phyloP scores from a whole-genome alignment of 768 basidiomycete species.

The Lactarius trivialis region DNA sequence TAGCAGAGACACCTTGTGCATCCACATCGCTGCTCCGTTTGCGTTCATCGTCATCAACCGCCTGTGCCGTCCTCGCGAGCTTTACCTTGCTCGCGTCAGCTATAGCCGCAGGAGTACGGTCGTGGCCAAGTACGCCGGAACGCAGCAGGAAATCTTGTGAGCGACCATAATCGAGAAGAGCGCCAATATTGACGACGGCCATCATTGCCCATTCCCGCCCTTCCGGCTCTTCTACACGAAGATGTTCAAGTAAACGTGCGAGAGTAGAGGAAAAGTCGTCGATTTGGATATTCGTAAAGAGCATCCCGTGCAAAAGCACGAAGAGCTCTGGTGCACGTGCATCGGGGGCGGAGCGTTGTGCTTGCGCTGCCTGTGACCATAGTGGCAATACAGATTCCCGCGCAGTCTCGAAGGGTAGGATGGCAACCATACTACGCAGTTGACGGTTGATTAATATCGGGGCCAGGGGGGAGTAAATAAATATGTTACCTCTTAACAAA shows the following conservation, averaged over 20 bases:
- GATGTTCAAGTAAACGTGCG: slow-evolving; percentile 79
- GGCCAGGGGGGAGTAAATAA: not conserved
- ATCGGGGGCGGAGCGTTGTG: slow-evolving; percentile 70
- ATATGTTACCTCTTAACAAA: slow-evolving; percentile 81
- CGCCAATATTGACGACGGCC: slow-evolving; percentile 76
- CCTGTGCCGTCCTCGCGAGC: slow-evolving; percentile 29
- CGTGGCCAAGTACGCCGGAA: slow-evolving; percentile 41
- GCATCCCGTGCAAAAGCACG: slow-evolving; percentile 90
- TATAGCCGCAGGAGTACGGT: slow-evolving; percentile 31
- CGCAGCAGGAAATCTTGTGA: slow-evolving; percentile 62
- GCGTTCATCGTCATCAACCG: slow-evolving; percentile 46
- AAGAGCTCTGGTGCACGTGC: slow-evolving; percentile 73
- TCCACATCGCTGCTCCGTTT: slow-evolving; percentile 25
- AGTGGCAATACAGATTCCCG: slow-evolving; percentile 84
- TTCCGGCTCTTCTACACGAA: slow-evolving; percentile 73
- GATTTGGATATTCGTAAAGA: slow-evolving; percentile 91
- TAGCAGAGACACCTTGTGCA: slow-evolving; percentile 23
- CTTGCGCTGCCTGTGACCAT: slow-evolving; percentile 75
- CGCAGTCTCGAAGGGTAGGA: slow-evolving; percentile 81
- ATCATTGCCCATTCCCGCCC: slow-evolving; percentile 97
- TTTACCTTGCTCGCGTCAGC: slow-evolving; percentile 35
- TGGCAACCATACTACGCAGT: slow-evolving; percentile 69
- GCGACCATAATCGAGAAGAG: slow-evolving; percentile 84
- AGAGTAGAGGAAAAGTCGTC: slow-evolving; percentile 83
- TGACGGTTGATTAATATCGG: not conserved